phyloP scores from a whole-genome alignment of 495 filamentous ascomycete species.

The Neurospora tetrasperma region DNA sequence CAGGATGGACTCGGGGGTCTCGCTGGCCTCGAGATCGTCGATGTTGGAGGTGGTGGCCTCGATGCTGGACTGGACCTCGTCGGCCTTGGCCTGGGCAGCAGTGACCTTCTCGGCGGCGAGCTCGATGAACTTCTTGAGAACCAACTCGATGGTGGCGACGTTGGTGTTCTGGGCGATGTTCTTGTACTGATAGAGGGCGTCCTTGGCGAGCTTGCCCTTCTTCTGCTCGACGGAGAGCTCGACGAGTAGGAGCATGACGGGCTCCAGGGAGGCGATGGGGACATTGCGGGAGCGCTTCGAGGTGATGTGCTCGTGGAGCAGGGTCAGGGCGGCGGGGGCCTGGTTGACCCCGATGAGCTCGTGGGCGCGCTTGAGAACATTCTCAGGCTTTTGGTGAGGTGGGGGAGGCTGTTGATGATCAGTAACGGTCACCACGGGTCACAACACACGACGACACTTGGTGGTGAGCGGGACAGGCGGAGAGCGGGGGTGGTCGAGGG shows the following conservation, averaged over 20 bases:
- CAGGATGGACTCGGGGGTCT: constrained; percentile 96
- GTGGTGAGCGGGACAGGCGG: constrained; percentile 2
- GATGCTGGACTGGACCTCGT: constrained; percentile 80
- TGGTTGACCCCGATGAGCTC: constrained; percentile 97
- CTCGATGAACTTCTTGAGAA: constrained; percentile 95
- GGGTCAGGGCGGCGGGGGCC: constrained; percentile 77
- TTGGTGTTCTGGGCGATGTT: constrained; percentile 99
- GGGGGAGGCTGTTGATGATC: constrained; percentile 66
- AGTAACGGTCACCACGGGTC: neutral
- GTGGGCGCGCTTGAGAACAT: constrained; percentile 95
- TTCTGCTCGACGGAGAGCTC: constrained; percentile 92
- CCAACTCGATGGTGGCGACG: constrained; percentile 93
- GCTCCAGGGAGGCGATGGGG: constrained; percentile 91
- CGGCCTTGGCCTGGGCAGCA: constrained; percentile 90
- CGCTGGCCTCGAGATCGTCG: constrained; percentile 91
- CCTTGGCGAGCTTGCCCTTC: constrained; percentile 96
- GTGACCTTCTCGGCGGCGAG: constrained; percentile 93
- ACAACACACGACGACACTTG: constrained; percentile 7
- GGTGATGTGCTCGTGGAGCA: constrained; percentile 98
- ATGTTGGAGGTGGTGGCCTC: constrained; percentile 67
- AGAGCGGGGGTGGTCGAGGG: neutral
- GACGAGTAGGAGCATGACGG: constrained; percentile 95
- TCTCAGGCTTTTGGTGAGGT: constrained; percentile 94
- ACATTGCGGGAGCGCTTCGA: constrained; percentile 96
- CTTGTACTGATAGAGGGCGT: constrained; percentile 98